phyloP scores from a whole-genome alignment of 768 basidiomycete species.

The Candolleomyces aberdarensis region DNA sequence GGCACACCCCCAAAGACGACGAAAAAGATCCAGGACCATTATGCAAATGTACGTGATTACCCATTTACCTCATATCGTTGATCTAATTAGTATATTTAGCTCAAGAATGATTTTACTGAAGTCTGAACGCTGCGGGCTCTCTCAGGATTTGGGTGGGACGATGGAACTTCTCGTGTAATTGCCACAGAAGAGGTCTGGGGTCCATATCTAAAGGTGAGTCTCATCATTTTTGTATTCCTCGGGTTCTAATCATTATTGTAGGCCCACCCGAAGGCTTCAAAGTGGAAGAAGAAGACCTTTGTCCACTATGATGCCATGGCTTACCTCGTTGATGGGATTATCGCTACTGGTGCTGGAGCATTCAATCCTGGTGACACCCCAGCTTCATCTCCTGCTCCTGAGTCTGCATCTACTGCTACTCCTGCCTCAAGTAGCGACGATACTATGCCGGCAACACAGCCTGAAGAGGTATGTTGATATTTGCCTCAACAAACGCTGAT shows the following conservation, averaged over 20 bases:
- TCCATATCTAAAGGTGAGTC: neutral
- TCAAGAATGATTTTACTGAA: neutral
- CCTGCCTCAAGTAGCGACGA: neutral
- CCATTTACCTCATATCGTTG: neutral
- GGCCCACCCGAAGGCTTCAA: neutral
- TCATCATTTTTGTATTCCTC: neutral
- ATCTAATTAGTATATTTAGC: neutral
- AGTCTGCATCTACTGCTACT: neutral
- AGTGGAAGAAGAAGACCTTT: neutral
- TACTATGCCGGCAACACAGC: neutral
- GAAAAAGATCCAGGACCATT: neutral
- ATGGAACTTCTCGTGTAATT: neutral
- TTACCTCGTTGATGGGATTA: neutral
- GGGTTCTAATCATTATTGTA: neutral
- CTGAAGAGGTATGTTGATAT: neutral
- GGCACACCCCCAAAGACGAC: neutral
- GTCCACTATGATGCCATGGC: neutral
- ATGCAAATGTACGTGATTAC: neutral
- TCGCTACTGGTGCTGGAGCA: neutral
- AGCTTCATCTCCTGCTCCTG: neutral
- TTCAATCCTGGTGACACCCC: neutral
- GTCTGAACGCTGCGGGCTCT: neutral
- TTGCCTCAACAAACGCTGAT: neutral
- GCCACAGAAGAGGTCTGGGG: neutral
- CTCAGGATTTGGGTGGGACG: slow-evolving; percentile 1